A percentile compares a stretch with the other conserved stretches of the same genome.
Conservation (phyloP, 1,284 basidiomycete species). For the Ganoderma sinense region DNA sequence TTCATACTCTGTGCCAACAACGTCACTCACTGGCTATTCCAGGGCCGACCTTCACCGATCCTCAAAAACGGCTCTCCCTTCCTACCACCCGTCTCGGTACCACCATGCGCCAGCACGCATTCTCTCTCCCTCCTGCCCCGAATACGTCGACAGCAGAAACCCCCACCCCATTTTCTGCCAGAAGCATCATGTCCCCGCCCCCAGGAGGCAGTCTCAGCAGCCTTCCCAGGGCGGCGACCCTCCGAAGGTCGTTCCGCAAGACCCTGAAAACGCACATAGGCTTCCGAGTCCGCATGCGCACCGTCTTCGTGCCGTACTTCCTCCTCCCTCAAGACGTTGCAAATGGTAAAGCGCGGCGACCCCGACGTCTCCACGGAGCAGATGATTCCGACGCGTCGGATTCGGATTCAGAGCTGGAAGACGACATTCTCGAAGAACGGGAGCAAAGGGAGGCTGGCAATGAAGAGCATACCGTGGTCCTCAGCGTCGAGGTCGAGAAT, state of each 20-base stretch:
- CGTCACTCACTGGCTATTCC: slow-evolving; percentile 1
- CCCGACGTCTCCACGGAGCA: slow-evolving; percentile 2
- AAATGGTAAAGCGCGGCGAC: slow-evolving; percentile 20
- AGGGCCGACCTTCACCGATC: slow-evolving; percentile 57
- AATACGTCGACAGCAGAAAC: slow-evolving; percentile 46
- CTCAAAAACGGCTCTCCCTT: slow-evolving; percentile 49
- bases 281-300: slow-evolving; percentile 88
- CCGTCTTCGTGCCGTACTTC: slow-evolving; percentile 86
- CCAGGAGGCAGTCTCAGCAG: slow-evolving; percentile 11
- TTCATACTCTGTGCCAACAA: background rate
- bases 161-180: slow-evolving; percentile 50
- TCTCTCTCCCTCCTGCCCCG: slow-evolving; percentile 61
- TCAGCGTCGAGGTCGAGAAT: slow-evolving; percentile 89
- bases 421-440: slow-evolving; percentile 57
- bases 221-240: slow-evolving; percentile 51
- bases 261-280: slow-evolving; percentile 80
- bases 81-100: slow-evolving; percentile 73
- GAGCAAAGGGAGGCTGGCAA: slow-evolving; percentile 72
- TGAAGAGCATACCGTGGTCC: slow-evolving; percentile 83
- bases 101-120: slow-evolving; percentile 65
- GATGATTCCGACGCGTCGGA: slow-evolving; percentile 32
- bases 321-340: slow-evolving; percentile 50
- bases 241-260: slow-evolving; percentile 88
- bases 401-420: slow-evolving; percentile 45
- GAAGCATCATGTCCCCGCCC: slow-evolving; percentile 38